Evolutionary conservation across 306 rosid species (phyloP), one percentile per base, ranked within the genome.

Genomic region (Lotus japonicus): DNA sequence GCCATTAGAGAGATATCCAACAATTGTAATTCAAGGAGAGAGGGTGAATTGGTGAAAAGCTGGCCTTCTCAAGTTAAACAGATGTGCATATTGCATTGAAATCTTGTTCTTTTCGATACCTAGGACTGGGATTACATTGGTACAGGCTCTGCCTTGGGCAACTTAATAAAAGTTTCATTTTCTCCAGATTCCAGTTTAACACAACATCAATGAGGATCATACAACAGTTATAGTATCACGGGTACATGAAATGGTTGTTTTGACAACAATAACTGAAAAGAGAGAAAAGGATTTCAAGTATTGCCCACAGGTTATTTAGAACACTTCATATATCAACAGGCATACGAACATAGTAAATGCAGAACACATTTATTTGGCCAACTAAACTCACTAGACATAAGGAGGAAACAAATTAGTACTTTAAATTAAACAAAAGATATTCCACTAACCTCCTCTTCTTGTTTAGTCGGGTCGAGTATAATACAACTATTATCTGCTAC

Each of bases 401-500:
- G 54, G 59, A 9, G 38, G 35, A 65, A 31, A 21, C 10, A 11
- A 69, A 53, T 43, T 50, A 67, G 55, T 55, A 60, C 39, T 19
- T 8, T 13, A 39, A 60, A 51, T n/a, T 52, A 9, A 41, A 43
- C 14, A 35, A 33, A 35, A 17, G n/a, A 23, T 0, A 26, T 43
- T 28, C 35, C 13, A 74, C 74, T 8, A 19, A 90, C 97, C 98
- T 94, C 88, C 67, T 94, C 98, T 91, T 94, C 98, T n/a, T 77
- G 77, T 83, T 90, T 94, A 56, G 76, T 86, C 7, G 98, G 96
- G 68, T 94, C 98, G 85, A 94, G 80, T 66, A 90, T 45, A 59
- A 90, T 80, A 64, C 4, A 62, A 58, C 92, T 88, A 74, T 72
- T 71, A 39, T 88, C 90, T 39, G 88, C 79, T 73, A 94, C 84